Conservation (phyloP, 2,329 filamentous ascomycete genomes). For the Fusarium fujikuroi region DNA sequence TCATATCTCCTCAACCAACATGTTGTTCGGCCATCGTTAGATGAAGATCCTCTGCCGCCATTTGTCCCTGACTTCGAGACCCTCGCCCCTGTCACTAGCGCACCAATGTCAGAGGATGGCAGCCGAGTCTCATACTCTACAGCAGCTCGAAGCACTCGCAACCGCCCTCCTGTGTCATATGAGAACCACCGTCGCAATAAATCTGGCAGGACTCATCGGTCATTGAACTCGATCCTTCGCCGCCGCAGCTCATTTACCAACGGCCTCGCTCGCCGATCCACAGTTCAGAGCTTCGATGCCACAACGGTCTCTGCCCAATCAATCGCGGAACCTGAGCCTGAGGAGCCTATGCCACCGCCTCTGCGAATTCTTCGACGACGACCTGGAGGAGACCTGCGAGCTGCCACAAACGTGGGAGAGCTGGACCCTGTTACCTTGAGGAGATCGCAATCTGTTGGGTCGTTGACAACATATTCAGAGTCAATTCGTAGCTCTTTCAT, state of each 20-base stretch:
- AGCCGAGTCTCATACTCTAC: conserved; percentile 47
- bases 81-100: conserved; percentile 45
- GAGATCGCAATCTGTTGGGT: conserved; percentile 68
- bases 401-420: conserved; percentile 72
- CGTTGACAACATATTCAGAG: conserved; percentile 69
- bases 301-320: conserved; percentile 63
- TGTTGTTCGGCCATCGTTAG: conserved; percentile 50
- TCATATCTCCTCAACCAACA: conserved; percentile 66
- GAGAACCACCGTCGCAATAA: conserved; percentile 57
- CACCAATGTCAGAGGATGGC: conserved; percentile 49
- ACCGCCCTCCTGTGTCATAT: conserved; percentile 46
- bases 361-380: conserved; percentile 74
- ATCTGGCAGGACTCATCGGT: conserved; percentile 61
- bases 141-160: conserved; percentile 39
- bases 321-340: conserved; percentile 56
- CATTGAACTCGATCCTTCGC: conserved; percentile 61
- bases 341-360: conserved; percentile 58
- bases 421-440: conserved; percentile 61
- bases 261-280: conserved; percentile 60
- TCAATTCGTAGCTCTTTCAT: conserved; percentile 69
- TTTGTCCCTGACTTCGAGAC: conserved; percentile 60
- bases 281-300: conserved; percentile 70
- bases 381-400: conserved; percentile 79
- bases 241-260: conserved; percentile 72
- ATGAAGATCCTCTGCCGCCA: conserved; percentile 56